Evolutionary conservation across 768 basidiomycete species (phyloP).

Genomic region (Lactarius psammicola): DNA sequence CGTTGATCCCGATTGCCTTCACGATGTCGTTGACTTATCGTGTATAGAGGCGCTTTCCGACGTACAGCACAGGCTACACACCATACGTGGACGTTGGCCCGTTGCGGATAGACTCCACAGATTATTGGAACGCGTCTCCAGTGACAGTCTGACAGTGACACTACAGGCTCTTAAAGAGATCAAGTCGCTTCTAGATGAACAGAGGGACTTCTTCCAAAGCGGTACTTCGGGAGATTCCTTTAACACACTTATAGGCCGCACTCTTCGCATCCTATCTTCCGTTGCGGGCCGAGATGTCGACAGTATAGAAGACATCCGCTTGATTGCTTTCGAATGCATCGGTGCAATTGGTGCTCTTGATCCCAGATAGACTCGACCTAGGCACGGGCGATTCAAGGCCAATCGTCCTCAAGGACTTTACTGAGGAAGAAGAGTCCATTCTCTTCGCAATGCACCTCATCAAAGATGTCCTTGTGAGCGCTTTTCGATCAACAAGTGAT

Average conservation of each 20-base stretch:
- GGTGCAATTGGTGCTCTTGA: constrained; percentile 92
- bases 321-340: constrained; percentile 84
- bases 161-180: constrained; percentile 75
- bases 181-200: constrained; percentile 55
- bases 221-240: constrained; percentile 86
- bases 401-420: constrained; percentile 78
- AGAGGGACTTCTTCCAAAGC: constrained; percentile 52
- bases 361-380: constrained; percentile 86
- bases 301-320: constrained; percentile 60
- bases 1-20: constrained; percentile 51
- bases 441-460: constrained; percentile 86
- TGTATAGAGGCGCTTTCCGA: constrained; percentile 62
- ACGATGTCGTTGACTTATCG: constrained; percentile 79
- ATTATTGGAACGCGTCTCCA: constrained; percentile 69
- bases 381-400: constrained; percentile 56
- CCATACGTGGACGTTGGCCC: constrained; percentile 49
- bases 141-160: constrained; percentile 79
- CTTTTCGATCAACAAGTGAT: constrained; percentile 92
- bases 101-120: constrained; percentile 56
- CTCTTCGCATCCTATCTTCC: constrained; percentile 63
- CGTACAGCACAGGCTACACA: constrained; percentile 43
- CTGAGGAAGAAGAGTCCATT: constrained; percentile 70
- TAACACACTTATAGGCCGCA: constrained; percentile 66
- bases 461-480: constrained; percentile 77
- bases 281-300: constrained; percentile 80